A percentile compares a stretch with the other conserved stretches of the same genome.
Evolutionary conservation across 2,329 filamentous ascomycete genomes (phyloP).

Genomic region (Fusarium sp.): DNA sequence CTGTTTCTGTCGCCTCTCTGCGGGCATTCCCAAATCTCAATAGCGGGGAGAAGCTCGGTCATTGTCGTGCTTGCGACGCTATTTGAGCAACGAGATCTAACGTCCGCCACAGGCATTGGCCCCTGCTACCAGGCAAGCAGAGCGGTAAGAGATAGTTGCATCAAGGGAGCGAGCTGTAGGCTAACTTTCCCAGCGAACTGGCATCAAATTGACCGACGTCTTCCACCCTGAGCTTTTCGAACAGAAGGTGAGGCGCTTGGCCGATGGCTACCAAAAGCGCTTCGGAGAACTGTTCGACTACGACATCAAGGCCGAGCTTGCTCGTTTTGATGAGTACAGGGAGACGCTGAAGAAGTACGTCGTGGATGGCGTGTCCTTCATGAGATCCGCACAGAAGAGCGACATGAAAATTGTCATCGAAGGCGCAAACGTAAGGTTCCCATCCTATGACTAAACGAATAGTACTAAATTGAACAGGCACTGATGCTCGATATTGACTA

Average conservation of each 20-base stretch:
- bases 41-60: constrained; percentile 16
- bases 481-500: background rate
- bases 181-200: constrained; percentile 63
- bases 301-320: background rate
- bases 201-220: constrained; percentile 75
- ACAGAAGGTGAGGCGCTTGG: constrained; percentile 71
- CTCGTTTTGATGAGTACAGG: background rate
- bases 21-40: constrained; percentile 34
- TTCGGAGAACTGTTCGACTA: constrained; percentile 67
- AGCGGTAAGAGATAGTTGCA: constrained; percentile 39
- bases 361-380: background rate
- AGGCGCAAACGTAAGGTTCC: background rate
- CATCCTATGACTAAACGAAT: background rate
- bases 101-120: constrained; percentile 52
- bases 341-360: background rate
- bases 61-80: constrained; percentile 25
- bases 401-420: background rate
- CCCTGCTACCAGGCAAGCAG: constrained; percentile 49
- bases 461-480: background rate
- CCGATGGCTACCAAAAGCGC: constrained; percentile 68
- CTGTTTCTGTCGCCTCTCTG: constrained; percentile 24
- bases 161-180: constrained; percentile 33
- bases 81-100: constrained; percentile 40
- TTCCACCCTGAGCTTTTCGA: constrained; percentile 77
- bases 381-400: background rate